Percentiles rank a stretch among this genome's conserved stretches.
Conservation (phyloP, 192 early-diverging fungal genomes). For the Oehlia diaphana region DNA sequence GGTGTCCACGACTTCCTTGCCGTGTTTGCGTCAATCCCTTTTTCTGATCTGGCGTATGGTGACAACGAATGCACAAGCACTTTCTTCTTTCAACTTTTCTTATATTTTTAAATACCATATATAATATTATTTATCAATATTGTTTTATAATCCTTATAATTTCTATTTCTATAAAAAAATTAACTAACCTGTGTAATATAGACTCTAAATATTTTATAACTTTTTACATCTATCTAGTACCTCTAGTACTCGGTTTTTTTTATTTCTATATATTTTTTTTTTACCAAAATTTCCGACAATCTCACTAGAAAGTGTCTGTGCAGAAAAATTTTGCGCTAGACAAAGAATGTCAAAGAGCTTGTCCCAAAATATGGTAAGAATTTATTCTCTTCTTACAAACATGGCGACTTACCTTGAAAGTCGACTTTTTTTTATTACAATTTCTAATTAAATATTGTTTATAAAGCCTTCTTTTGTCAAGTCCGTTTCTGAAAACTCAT, state of each 20-base stretch:
- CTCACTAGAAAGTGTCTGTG: neutral
- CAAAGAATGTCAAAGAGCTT: slow-evolving; percentile 17
- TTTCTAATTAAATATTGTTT: slow-evolving; percentile 8
- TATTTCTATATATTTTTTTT: neutral
- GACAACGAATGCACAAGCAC: neutral
- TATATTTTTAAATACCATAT: neutral
- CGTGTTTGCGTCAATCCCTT: neutral
- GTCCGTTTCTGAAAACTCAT: slow-evolving; percentile 15
- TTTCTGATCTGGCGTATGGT: neutral
- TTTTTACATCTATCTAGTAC: neutral
- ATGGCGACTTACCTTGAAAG: neutral
- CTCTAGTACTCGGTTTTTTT: neutral
- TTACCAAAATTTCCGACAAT: neutral
- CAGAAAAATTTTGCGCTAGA: neutral
- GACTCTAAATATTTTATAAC: neutral
- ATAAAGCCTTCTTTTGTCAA: slow-evolving; percentile 20
- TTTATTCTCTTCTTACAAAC: neutral
- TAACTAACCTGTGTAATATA: neutral
- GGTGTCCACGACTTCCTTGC: neutral
- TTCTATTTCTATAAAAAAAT: neutral
- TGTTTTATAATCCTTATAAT: neutral
- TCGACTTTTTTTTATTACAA: neutral
- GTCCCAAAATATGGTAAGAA: slow-evolving; percentile 15
- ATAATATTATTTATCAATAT: neutral
- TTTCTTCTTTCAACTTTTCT: neutral